Base-by-base conservation (phyloP, 495 filamentous ascomycete species). In the Tirmania nivea region DNA sequence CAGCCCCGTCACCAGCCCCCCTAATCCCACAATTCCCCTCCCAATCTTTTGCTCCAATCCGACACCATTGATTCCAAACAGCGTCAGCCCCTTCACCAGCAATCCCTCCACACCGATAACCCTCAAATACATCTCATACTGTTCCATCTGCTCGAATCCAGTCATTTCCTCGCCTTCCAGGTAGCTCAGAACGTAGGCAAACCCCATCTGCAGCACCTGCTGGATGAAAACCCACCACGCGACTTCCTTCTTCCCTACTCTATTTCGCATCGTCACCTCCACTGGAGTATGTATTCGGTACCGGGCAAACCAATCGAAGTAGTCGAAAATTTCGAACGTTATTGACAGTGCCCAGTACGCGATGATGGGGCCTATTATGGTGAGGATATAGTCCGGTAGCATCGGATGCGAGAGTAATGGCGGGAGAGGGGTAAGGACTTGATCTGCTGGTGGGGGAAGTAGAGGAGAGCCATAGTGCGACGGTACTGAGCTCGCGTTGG, bases 271-370 rank as follows among this genome's bases (percentile, higher is more conserved):
- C 16, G 79, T 64, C 52, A 94, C 75, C 62, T 94, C 89, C 51
- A 83, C 85, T 31, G 89, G 87, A 0, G 89, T 94, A 71, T 94
- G 89, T 47, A 95, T 70, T 51, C 89, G 80, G 69, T 94, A 92
- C 58, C 87, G 75, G 35, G 84, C 77, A 63, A 90, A 89, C 42
- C 84, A 73, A 64, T 90, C 81, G 64, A 79, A 77, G 49, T 78
- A 69, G 69, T 94, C 88, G 61, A 95, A 74, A 56, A 78, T 63
- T 69, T 94, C 86, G 69, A 90, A 97, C 62, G 90, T 66, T 65
- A 83, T 69, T n/a, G 87, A 94, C 42, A 92, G 60, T 34, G 68
- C 69, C 89, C 90, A 95, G 71, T 96, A 96, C 42, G 83, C 84
- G 59, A 84, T 63, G 51, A 92, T 75, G n/a, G 86, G 86, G 8